These are phyloP conservation scores for Apiotrichum laibachii DNA, from an alignment of 1,284 basidiomycete species.

Conservation along the genomic window DNA sequence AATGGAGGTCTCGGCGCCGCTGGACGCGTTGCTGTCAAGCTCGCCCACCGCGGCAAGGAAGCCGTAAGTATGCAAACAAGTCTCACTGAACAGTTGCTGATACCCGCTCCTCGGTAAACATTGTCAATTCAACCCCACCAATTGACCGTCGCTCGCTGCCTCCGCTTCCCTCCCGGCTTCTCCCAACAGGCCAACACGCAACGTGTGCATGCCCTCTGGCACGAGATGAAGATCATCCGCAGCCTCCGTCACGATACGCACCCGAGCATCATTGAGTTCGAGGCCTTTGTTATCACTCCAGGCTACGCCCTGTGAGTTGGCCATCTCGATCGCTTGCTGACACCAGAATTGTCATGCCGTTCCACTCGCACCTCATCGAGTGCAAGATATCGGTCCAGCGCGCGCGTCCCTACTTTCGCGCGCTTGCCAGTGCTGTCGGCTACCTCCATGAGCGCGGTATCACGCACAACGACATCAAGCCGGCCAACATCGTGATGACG, in stretches of 20 bases:
- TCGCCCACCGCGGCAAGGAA: conserved; percentile 75
- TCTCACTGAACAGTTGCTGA: too few species aligned
- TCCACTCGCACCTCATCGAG: conserved; percentile 69
- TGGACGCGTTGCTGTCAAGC: conserved; percentile 75
- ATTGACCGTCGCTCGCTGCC: too few species aligned
- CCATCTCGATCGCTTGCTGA: not conserved
- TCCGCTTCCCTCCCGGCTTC: too few species aligned
- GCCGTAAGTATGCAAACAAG: conserved; percentile 42
- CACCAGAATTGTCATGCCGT: conserved; percentile 49
- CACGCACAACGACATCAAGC: conserved; percentile 96
- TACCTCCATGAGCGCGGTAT: conserved; percentile 82
- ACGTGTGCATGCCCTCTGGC: conserved; percentile 83
- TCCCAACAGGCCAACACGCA: conserved; percentile 11
- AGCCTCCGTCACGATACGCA: conserved; percentile 76
- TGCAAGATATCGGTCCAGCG: conserved; percentile 74
- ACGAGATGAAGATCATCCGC: conserved; percentile 89
- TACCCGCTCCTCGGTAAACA: too few species aligned
- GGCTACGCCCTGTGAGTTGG: conserved; percentile 75
- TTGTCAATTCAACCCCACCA: too few species aligned
- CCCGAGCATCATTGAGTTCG: conserved; percentile 84
- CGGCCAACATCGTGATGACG: conserved; percentile 82
- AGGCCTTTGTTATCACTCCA: conserved; percentile 87
- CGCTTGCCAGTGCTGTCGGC: conserved; percentile 78
- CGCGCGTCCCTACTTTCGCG: conserved; percentile 79
- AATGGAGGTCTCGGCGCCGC: conserved; percentile 29